These are phyloP conservation scores for Phytomonas francai DNA, from an alignment of 208 protist species.

Conservation along the genomic window DNA sequence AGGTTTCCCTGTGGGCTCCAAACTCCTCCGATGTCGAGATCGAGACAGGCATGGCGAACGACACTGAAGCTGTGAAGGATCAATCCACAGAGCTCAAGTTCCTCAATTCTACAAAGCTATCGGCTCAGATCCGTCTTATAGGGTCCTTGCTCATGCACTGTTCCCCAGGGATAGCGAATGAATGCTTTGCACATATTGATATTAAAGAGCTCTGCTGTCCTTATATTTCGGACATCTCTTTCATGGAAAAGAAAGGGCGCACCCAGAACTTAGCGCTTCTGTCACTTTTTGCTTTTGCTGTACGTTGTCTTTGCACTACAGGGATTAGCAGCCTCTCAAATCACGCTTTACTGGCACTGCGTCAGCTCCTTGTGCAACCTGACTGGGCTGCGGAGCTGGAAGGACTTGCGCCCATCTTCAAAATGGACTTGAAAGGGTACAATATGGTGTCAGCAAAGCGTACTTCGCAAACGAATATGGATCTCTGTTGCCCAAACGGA, in stretches of 20 bases:
- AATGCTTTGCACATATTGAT: neutral
- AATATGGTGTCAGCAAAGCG: neutral
- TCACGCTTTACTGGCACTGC: conserved; percentile 22
- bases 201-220: neutral
- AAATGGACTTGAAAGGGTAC: conserved; percentile 1
- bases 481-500: neutral
- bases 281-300: neutral
- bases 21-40: neutral
- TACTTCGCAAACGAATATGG: neutral
- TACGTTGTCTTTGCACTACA: conserved; percentile 11
- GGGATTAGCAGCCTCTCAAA: conserved; percentile 24
- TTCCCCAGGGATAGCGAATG: neutral
- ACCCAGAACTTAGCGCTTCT: neutral
- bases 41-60: neutral
- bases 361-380: conserved; percentile 17
- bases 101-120: neutral
- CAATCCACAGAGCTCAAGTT: neutral
- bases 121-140: neutral
- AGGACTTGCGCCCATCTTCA: conserved; percentile 17
- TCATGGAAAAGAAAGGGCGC: neutral
- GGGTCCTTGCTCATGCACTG: neutral
- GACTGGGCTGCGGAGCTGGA: conserved; percentile 24
- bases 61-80: neutral
- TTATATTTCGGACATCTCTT: neutral
- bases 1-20: neutral